Evolutionary conservation across 1,284 basidiomycete species (phyloP), one percentile per base, ranked within the genome.

Genomic region (Pseudozyma sp.): DNA sequence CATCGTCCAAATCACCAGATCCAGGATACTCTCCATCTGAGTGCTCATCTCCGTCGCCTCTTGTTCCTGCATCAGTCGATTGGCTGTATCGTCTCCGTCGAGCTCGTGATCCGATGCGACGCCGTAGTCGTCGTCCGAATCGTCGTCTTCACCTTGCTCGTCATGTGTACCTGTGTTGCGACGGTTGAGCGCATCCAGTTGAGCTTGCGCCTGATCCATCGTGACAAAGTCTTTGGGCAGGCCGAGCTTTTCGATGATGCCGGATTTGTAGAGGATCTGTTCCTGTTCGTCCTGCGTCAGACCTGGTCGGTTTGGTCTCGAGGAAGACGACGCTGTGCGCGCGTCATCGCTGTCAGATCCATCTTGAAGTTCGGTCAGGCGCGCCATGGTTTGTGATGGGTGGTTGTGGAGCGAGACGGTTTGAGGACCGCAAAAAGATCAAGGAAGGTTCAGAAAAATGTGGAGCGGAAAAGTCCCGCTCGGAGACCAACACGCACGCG

Each of bases 1-100:
- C 60, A 84, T 82, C 31, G 73, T 75, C 81, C 81, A 84, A 30
- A 82, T 78, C 4, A 82, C 29, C 13, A 78, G 54, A 63, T 83
- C 81, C 31, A 84, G 49, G 5, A 60, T 52, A 9, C 51, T 55
- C 51, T 81, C 80, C 11, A 75, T 52, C 10, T 44, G 30, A 3
- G 70, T 58, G 35, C 65, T 68, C 65, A 82, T 73, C 39, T 63
- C 64, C 6, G 53, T 68, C 24, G 72, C 77, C 35, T 75, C 45
- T 17, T 72, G 50, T 30, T 77, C 67, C 44, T 58, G 43, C 60
- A 78, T 63, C 43, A 79, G 43, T 16, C 58, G 47, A 17, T 72
- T 55, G n/a, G 76, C 77, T 5, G 51, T 78, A 35, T 74, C 59
- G 39, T 75, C 75, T 14, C 60, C 68, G 45, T 57, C 67, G 29